Evolutionary conservation across 2,329 filamentous ascomycete genomes (phyloP), one percentile per base, ranked within the genome.

Genomic region (Epichloe bromicola): DNA sequence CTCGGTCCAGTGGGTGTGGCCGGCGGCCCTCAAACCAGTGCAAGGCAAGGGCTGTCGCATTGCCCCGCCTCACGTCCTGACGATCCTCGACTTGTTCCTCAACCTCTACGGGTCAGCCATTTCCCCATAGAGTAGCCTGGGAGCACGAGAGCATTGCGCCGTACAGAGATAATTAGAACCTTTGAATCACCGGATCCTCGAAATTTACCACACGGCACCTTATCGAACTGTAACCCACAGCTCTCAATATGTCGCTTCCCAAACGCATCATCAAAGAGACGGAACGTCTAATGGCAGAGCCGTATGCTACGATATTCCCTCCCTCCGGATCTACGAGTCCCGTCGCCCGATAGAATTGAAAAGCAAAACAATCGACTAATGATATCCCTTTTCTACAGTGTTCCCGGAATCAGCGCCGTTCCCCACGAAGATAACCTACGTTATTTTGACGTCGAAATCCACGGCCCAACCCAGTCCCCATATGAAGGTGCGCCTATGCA

Each of bases 241-340:
- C 45, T 52, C 46, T 45, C 51, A 49, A 52, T 12, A 82, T 81
- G 87, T 83, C 88, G 56, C 76, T 98, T 58, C 91, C 93, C 34
- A 98, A 98, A 77, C 80, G 93, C 65, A 98, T 98, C 64, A 80
- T 97, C 65, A 98, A 98, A 73, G 94, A 98, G 79, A 98, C 93
- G 19, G 91, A 98, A 73, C 84, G 93, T 64, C 79, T 98, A 60
- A 90, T 95, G 81, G 87, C 88, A 56, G 93, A 98, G 71, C 93
- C 93, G 88, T 95, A 78, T 70, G 87, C 36, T 37, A 48, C 26
- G 52, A 50, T 49, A 50, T 49, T 46, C 52, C 14, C n/a, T 23
- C 19, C 30, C 40, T 46, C 15, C 40, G 46, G 46, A 54, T 55
- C 51, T 20, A 50, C 54, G 51, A 17, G 7, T 15, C 46, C 20